A percentile compares a stretch with the other conserved stretches of the same genome.
Evolutionary conservation across 2,329 filamentous ascomycete species (phyloP).

Genomic region (Trichophyton verrucosum): DNA sequence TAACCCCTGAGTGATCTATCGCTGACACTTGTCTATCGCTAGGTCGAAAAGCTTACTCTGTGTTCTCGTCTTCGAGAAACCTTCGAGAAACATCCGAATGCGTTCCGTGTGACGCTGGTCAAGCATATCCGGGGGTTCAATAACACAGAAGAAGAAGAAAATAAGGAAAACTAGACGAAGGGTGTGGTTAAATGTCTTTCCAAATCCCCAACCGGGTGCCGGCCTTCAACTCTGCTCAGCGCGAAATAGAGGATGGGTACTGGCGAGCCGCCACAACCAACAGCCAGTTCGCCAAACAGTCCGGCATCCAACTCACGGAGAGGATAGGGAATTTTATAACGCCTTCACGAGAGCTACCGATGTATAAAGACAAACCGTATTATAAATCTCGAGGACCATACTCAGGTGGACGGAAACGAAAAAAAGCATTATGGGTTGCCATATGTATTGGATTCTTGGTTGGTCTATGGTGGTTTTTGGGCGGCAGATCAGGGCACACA

Average conservation of each 20-base stretch:
- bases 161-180: background rate
- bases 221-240: conserved; percentile 53
- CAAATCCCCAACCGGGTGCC: conserved; percentile 57
- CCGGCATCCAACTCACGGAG: conserved; percentile 42
- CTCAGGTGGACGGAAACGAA: conserved; percentile 41
- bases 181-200: conserved; percentile 37
- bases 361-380: conserved; percentile 99
- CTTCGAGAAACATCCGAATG: background rate
- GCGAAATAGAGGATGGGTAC: conserved; percentile 51
- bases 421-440: conserved; percentile 47
- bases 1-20: background rate
- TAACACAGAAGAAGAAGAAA: background rate
- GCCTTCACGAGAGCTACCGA: conserved; percentile 55
- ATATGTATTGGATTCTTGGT: conserved; percentile 44
- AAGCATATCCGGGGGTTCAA: background rate
- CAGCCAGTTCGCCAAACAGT: conserved; percentile 16
- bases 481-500: conserved; percentile 8
- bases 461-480: conserved; percentile 53
- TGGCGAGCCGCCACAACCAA: conserved; percentile 43
- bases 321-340: conserved; percentile 55
- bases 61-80: background rate
- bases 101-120: background rate
- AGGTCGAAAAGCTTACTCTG: background rate
- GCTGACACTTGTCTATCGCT: background rate
- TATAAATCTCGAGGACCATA: conserved; percentile 39